Evolutionary conservation across 805 yeast genomes (phyloP), one percentile per base, ranked within the genome.

Genomic region (Metschnikowia lunata): DNA sequence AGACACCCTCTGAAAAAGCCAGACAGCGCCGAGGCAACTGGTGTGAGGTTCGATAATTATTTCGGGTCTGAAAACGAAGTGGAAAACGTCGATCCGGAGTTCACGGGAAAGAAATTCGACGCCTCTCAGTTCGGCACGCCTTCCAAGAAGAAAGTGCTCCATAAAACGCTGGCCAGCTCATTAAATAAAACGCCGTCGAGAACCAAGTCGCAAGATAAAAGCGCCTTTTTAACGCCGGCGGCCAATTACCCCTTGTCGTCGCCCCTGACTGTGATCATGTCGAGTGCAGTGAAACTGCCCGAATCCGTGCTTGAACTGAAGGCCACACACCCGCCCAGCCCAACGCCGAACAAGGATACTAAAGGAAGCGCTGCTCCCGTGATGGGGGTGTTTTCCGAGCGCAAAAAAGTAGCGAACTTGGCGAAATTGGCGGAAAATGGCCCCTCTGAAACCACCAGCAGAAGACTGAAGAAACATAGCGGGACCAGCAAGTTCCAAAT

Each of bases 221-320:
- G 39, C 28, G 30, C 37, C 26, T 38, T 38, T 12, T 37, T 26
- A 6, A 69, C 73, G 1, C 74, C 75, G 2, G 62, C 64, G 9
- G 65, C 63, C 26, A 63, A 62, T 10, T 54, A 48, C 13, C 60
- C 61, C 1, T 41, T 49, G 7, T 67, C 73, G 2, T 69, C 74
- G 4, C 76, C 76, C 0, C 66, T 74, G 2, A 71, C 76, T 1
- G 73, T 69, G 9, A 64, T 71, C 6, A 58, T 70, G 57, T 60
- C 67, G 1, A 64, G 69, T 47, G 64, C 63, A 1, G 46, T 48
- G 3, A 60, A 57, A 31, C 43, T 51, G n/a, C 56, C 56, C 3
- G 55, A 35, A n/a, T 38, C 57, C n/a, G 34, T 48, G 28, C 27
- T 41, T 14, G 47, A 39, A 10, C 37, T 8, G 18, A 48, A 47